phyloP scores from a whole-genome alignment of 495 filamentous ascomycete species.

The Penicillium coffeae region DNA sequence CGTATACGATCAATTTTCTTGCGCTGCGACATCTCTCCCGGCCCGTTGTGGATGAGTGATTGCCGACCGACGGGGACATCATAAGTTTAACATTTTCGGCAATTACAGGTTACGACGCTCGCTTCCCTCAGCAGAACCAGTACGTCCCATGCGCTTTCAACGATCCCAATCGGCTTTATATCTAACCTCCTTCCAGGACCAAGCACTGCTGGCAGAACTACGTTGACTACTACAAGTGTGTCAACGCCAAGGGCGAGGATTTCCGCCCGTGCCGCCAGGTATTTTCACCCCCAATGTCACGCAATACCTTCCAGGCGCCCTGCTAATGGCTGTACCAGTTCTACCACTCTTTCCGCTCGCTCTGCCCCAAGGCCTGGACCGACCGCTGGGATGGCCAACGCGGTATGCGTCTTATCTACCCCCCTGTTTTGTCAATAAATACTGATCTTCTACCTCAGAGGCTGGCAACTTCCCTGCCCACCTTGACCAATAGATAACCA shows the following conservation, averaged over 20 bases:
- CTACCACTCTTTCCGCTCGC: constrained; percentile 88
- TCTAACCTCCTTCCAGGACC: constrained; percentile 43
- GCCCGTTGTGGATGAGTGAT: constrained; percentile 8
- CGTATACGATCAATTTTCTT: constrained; percentile 22
- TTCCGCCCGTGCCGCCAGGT: constrained; percentile 97
- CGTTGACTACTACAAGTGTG: constrained; percentile 99
- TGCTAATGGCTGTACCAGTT: constrained; percentile 55
- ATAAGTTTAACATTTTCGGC: constrained; percentile 31
- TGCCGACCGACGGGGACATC: constrained; percentile 14
- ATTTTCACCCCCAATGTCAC: constrained; percentile 15
- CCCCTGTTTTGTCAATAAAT: constrained; percentile 3
- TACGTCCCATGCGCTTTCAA: constrained; percentile 28
- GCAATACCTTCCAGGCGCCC: background rate
- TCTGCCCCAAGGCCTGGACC: constrained; percentile 94
- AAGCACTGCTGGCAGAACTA: constrained; percentile 99
- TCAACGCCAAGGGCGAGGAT: constrained; percentile 97
- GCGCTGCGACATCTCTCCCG: constrained; percentile 11
- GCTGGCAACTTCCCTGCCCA: constrained; percentile 82
- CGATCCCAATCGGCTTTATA: background rate
- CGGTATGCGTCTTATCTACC: constrained; percentile 58
- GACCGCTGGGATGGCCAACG: constrained; percentile 96
- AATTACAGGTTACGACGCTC: constrained; percentile 86
- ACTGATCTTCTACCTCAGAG: constrained; percentile 50
- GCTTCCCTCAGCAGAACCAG: constrained; percentile 98
- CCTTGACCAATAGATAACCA: constrained; percentile 39